These are phyloP conservation scores for Limtongia smithiae DNA, from an alignment of 805 yeast species.

Conservation along the genomic window DNA sequence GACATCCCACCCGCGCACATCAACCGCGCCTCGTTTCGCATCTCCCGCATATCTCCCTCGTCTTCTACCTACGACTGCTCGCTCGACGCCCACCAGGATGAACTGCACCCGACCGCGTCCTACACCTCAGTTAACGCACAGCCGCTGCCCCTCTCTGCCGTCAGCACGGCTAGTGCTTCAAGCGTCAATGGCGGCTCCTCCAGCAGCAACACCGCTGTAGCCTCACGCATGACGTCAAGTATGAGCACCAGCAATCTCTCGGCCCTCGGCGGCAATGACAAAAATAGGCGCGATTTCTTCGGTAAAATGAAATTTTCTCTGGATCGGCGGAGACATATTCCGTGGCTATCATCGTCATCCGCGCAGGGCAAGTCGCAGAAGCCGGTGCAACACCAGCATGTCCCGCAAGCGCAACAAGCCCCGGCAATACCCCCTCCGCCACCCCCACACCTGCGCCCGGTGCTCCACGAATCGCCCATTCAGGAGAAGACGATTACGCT, in stretches of 20 bases:
- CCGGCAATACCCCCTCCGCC: too few species aligned
- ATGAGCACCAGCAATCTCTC: too few species aligned
- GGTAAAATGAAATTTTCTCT: slow-evolving; percentile 11
- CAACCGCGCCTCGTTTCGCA: too few species aligned
- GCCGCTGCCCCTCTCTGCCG: neutral
- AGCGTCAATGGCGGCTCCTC: neutral
- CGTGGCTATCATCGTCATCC: slow-evolving; percentile 5
- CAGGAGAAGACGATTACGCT: too few species aligned
- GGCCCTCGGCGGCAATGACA: slow-evolving; percentile 1
- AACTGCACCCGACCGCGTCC: too few species aligned
- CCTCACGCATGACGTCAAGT: neutral
- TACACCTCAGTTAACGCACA: too few species aligned
- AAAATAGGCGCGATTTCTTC: slow-evolving; percentile 6
- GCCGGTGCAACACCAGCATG: neutral
- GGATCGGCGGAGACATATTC: slow-evolving; percentile 17
- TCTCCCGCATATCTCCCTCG: too few species aligned
- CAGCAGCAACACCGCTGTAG: neutral
- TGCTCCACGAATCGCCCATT: too few species aligned
- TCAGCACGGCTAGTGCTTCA: neutral
- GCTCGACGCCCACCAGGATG: too few species aligned
- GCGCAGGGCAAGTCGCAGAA: neutral
- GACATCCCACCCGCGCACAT: too few species aligned
- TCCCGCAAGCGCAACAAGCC: too few species aligned
- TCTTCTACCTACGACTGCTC: neutral
- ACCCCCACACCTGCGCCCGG: too few species aligned